Base-by-base conservation (phyloP, 352 stramenopile genomes). In the Pythium periplocum region DNA sequence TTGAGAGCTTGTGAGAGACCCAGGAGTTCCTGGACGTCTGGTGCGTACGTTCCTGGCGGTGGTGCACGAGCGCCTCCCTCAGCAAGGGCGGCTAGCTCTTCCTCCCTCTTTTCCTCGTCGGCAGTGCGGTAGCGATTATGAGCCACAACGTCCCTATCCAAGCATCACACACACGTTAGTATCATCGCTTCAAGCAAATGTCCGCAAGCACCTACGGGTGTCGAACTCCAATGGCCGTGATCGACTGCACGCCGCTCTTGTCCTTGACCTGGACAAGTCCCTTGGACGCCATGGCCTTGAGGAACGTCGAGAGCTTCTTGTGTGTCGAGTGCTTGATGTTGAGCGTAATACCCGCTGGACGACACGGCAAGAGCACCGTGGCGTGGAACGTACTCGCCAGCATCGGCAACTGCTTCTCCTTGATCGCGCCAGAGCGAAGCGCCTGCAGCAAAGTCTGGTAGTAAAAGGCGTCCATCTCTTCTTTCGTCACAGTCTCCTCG, bases 321-420 rank as follows among this genome's bases (percentile, higher is more conserved):
- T 89, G 88, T 26, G 80, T 86, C 32, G 66, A 81, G 30, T 84
- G 75, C 55, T 95, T 93, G 39, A 93, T 66, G 37, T 87, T 84
- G 45, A 95, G 66, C 8, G 67, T 71, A 10, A 71, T 55, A 8
- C 70, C 76, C 1, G 70, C 78, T 2, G 72, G 69, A 6, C 84
- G 80, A 40, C 66, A 77, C 1, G 82, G 80, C 11, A 95, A 60
- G 32, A 95, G 42, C 6, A 88, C 64, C 5, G 67, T 79, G 6
- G 79, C 64, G 53, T 92, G 77, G 56, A 95, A 93, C 30, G 69
- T 79, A 38, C 73, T 95, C 3, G 78, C 73, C 12, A 95, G 63
- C 64, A 95, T 90, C 8, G 84, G 84, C 44, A 92, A 53, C 1
- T 90, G 74, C 44, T 86, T 90, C 17, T 92, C 78, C 34, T 86